Evolutionary conservation across 169 alveolate species (phyloP).

Genomic region (Pseudocohnilembus persalinus): DNA sequence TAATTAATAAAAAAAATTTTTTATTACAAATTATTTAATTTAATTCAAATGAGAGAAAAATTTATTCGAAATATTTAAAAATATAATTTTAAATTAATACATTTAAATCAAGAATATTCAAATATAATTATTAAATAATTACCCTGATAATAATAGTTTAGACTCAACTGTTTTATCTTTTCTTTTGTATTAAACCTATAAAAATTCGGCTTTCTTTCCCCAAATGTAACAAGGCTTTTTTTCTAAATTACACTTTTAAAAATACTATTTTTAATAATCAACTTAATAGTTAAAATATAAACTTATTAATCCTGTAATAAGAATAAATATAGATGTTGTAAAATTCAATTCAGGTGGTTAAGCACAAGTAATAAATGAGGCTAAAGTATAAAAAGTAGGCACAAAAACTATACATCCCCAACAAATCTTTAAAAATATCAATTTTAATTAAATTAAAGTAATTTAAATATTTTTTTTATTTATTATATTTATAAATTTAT

Average conservation of each 20-base stretch:
- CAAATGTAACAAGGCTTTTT: background rate
- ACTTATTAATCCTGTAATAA: background rate
- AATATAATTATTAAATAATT: no score
- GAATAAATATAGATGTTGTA: background rate
- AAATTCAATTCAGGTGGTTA: background rate
- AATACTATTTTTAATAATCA: background rate
- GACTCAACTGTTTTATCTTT: background rate
- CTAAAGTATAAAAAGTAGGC: background rate
- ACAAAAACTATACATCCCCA: background rate
- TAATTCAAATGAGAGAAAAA: no score
- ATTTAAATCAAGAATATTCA: no score
- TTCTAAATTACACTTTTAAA: background rate
- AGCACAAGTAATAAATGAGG: background rate
- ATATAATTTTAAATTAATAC: no score
- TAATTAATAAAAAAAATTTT: no score
- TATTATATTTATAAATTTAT: no score
- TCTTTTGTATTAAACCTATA: background rate
- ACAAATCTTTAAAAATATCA: background rate
- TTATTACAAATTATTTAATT: no score
- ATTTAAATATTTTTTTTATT: no score
- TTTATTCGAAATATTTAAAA: no score
- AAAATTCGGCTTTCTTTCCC: background rate
- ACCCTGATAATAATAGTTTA: background rate
- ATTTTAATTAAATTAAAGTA: no score
- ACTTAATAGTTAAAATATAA: background rate